Conservation (phyloP, 2,329 filamentous ascomycete species). For the Aspergillus sp. region DNA sequence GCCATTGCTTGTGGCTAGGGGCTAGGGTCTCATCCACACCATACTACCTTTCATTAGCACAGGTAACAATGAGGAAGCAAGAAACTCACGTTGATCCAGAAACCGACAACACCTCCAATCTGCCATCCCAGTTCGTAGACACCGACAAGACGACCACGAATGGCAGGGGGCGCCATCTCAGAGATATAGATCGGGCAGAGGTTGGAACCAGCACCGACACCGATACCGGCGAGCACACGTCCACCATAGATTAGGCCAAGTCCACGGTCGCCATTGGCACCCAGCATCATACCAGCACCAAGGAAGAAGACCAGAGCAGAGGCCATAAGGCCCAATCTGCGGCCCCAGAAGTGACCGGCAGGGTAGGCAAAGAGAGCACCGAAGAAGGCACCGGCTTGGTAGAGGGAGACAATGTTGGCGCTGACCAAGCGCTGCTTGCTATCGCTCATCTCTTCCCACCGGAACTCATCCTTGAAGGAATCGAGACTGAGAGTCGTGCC, state of each 20-base stretch:
- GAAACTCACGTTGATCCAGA: slow-evolving; percentile 53
- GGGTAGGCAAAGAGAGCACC: slow-evolving; percentile 72
- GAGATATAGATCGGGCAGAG: slow-evolving; percentile 65
- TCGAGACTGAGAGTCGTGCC: slow-evolving; percentile 73
- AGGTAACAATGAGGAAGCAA: slow-evolving; percentile 20
- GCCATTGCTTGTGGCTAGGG: slow-evolving; percentile 43
- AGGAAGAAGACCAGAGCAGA: slow-evolving; percentile 69
- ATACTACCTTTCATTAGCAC: slow-evolving; percentile 43
- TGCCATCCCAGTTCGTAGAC: slow-evolving; percentile 63
- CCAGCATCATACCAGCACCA: slow-evolving; percentile 74
- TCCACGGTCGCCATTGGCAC: slow-evolving; percentile 63
- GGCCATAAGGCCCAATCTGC: slow-evolving; percentile 66
- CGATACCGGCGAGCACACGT: slow-evolving; percentile 62
- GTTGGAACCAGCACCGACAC: slow-evolving; percentile 61
- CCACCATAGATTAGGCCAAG: slow-evolving; percentile 65
- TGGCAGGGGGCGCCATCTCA: slow-evolving; percentile 61
- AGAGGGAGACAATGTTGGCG: slow-evolving; percentile 78
- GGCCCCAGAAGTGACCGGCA: slow-evolving; percentile 69
- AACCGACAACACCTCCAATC: slow-evolving; percentile 55
- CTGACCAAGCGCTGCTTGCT: slow-evolving; percentile 58
- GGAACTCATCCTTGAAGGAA: slow-evolving; percentile 72
- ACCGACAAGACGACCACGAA: slow-evolving; percentile 63
- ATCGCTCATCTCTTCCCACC: slow-evolving; percentile 56
- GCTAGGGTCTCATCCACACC: slow-evolving; percentile 53
- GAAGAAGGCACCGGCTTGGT: slow-evolving; percentile 84